Evolutionary conservation across 1,139 yeast species (phyloP), one percentile per base, ranked within the genome.

Genomic region (Magnusiomyces sp.): DNA sequence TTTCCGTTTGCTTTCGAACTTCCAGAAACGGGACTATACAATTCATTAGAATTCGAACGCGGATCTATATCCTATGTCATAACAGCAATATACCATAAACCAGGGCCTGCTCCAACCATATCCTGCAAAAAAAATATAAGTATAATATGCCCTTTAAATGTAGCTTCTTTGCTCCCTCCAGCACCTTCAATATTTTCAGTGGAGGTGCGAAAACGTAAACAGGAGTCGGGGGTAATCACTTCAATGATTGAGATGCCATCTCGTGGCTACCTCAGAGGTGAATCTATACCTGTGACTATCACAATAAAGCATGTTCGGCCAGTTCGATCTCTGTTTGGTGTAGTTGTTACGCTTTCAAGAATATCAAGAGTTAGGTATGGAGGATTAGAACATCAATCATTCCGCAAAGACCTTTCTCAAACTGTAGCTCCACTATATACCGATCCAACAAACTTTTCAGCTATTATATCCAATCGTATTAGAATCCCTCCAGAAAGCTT

Each of bases 401-500:
- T 83, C 64, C 72, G 97, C 55, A 89, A 89, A 63, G 97, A 89
- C 62, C 70, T 89, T 17, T 79, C 83, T 40, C 97, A 89, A 65
- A 75, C 79, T 44, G 76, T 88, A 1, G 74, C 85, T 0, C 95
- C 96, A 0, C 67, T 89, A n/a, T 82, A 79, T 56, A 80, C 87
- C 20, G 92, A 87, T 61, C 90, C 94, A 0, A 70, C 63, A 5
- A 75, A 84, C 0, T 71, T 80, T 44, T 68, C 73, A 34, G 74
- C 81, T 33, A 82, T 77, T 41, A 74, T 83, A 4, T 77, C 77
- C 39, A 78, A 90, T 1, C 77, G 79, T 45, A 67, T 89, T 23
- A 71, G 82, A 54, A 81, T 89, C 0, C 96, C 97, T 0, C 79
- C 86, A 0, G 96, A 89, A 59, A 81, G 87, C 0, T 87, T 89